A percentile compares a stretch with the other conserved stretches of the same genome.
Evolutionary conservation across 371 early-diverging fungal genomes (phyloP).

Genomic region (Rhizopus sp.): DNA sequence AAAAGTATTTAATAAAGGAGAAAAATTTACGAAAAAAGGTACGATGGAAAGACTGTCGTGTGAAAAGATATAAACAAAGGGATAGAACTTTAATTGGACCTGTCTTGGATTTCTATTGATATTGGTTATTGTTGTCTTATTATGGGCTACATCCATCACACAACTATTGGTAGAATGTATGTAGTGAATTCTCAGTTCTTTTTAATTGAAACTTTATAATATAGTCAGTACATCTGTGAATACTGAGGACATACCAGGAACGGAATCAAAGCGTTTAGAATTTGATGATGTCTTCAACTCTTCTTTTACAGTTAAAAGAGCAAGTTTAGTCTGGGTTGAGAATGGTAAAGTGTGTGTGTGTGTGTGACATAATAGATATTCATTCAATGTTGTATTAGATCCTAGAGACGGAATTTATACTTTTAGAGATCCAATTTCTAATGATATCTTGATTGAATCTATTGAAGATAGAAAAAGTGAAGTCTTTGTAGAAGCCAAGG

Average conservation of each 20-base stretch:
- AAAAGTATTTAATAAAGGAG: slow-evolving; percentile 1
- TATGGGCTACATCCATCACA: slow-evolving; percentile 34
- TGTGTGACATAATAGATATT: neutral
- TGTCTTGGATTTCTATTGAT: slow-evolving; percentile 26
- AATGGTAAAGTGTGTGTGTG: slow-evolving; percentile 35
- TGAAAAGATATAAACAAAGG: neutral
- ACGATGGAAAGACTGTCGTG: neutral
- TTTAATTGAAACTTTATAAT: neutral
- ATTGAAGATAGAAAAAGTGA: slow-evolving; percentile 32
- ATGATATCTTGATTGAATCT: slow-evolving; percentile 50
- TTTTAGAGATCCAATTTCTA: slow-evolving; percentile 38
- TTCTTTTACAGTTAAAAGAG: slow-evolving; percentile 45
- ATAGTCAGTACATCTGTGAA: neutral
- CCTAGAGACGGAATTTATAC: slow-evolving; percentile 53
- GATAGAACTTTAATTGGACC: slow-evolving; percentile 22
- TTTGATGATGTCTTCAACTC: slow-evolving; percentile 55
- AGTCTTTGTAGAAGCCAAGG: slow-evolving; percentile 35
- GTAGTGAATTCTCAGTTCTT: neutral
- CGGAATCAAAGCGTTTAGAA: slow-evolving; percentile 19
- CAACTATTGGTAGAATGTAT: slow-evolving; percentile 17
- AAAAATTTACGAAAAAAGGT: slow-evolving; percentile 17
- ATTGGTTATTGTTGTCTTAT: slow-evolving; percentile 19
- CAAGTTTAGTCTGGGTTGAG: slow-evolving; percentile 54
- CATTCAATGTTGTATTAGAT: slow-evolving; percentile 8
- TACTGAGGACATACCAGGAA: slow-evolving; percentile 1